Evolutionary conservation across 768 basidiomycete genomes (phyloP).

Genomic region (Mycena chlorophos): DNA sequence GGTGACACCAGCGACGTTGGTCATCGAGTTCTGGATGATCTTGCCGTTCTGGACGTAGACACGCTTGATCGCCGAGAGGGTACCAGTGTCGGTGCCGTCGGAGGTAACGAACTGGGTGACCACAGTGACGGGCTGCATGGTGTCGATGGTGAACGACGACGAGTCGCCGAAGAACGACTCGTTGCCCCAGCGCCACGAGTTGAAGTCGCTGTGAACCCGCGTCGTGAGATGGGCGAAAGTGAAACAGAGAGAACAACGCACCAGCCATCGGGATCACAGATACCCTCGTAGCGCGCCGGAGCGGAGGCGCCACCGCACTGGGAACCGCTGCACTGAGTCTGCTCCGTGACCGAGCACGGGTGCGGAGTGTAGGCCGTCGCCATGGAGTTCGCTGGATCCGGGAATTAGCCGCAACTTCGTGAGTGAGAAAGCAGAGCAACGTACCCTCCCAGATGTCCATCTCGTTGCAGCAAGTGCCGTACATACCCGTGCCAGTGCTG

Average conservation of each 20-base stretch:
- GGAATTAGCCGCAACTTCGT: not conserved
- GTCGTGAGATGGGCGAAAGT: too few relatives aligned
- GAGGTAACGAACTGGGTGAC: slow-evolving; percentile 58
- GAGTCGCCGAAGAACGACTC: slow-evolving; percentile 49
- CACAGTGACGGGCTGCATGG: slow-evolving; percentile 51
- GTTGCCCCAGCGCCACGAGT: slow-evolving; percentile 56
- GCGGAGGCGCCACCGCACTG: slow-evolving; percentile 35
- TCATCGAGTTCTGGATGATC: slow-evolving; percentile 52
- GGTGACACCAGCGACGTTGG: slow-evolving; percentile 45
- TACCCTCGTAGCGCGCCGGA: slow-evolving; percentile 41
- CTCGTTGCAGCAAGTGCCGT: slow-evolving; percentile 57
- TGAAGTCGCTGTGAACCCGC: too few relatives aligned
- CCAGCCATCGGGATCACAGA: slow-evolving; percentile 60
- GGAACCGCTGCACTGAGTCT: slow-evolving; percentile 43
- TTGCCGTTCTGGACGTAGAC: slow-evolving; percentile 55
- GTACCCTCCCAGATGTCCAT: slow-evolving; percentile 58
- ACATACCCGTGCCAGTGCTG: slow-evolving; percentile 48
- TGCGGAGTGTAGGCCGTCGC: slow-evolving; percentile 57
- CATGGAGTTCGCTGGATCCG: slow-evolving; percentile 44
- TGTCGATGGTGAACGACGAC: slow-evolving; percentile 44
- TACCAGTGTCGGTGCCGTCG: slow-evolving; percentile 45
- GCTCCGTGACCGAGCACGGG: slow-evolving; percentile 43
- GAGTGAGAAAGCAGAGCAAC: not conserved
- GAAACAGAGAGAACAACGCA: too few relatives aligned
- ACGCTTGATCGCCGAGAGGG: slow-evolving; percentile 53